A percentile compares a stretch with the other conserved stretches of the same genome.
These are phyloP conservation scores for Talaromyces wortmannii DNA, from an alignment of 495 filamentous ascomycete species.

Conservation along the genomic window DNA sequence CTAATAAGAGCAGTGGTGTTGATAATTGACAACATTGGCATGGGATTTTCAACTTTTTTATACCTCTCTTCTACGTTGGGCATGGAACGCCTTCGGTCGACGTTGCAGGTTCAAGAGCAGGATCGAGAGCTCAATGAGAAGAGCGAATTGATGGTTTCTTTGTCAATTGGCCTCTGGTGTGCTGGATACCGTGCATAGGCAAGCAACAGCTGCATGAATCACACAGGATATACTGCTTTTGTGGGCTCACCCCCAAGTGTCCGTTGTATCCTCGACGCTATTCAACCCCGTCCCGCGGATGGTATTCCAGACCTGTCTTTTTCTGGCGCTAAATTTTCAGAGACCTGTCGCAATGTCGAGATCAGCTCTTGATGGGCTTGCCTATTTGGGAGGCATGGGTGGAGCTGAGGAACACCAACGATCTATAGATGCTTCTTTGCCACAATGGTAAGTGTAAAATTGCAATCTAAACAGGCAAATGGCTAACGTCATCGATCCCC, in stretches of 20 bases:
- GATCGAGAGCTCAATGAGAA: not conserved
- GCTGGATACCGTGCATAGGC: not conserved
- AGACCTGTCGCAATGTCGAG: not conserved
- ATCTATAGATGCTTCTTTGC: not conserved
- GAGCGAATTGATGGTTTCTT: not conserved
- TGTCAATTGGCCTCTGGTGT: not conserved
- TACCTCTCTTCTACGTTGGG: not conserved
- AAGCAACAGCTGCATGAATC: not conserved
- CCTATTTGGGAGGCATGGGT: not conserved
- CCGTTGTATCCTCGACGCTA: not conserved
- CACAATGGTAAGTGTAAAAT: not conserved
- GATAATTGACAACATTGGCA: not conserved
- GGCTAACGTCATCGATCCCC: not conserved
- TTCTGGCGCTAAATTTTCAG: not conserved
- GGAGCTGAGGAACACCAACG: not conserved
- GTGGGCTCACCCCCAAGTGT: not conserved
- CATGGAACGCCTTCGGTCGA: no score
- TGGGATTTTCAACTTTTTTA: not conserved
- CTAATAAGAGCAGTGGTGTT: not conserved
- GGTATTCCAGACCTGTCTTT: no score
- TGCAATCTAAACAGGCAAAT: not conserved
- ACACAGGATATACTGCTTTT: conserved; percentile 10
- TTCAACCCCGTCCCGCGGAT: no score
- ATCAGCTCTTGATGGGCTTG: not conserved
- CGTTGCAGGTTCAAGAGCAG: no score